Conservation (phyloP, 768 basidiomycete genomes). For the Termitomyces sp. region DNA sequence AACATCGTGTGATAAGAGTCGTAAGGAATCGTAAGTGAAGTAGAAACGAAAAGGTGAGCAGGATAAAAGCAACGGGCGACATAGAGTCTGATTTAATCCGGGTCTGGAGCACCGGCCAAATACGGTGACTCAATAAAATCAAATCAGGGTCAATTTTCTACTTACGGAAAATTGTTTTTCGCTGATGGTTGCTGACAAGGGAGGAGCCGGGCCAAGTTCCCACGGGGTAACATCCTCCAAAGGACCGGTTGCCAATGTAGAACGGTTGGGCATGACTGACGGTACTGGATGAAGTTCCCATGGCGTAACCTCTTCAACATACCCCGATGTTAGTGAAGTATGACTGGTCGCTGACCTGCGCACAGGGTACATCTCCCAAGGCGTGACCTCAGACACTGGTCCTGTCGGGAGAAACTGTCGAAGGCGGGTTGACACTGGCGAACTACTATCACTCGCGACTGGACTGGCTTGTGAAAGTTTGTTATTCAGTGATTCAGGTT, state of each 20-base stretch:
- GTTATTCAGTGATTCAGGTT: constrained; percentile 13
- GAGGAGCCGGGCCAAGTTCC: constrained; percentile 23
- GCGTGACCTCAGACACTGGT: constrained; percentile 21
- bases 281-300: constrained; percentile 26
- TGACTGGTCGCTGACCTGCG: constrained; percentile 12
- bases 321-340: constrained; percentile 18
- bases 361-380: constrained; percentile 23
- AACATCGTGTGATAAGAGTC: constrained; percentile 12
- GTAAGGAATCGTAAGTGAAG: constrained; percentile 2
- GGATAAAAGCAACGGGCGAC: constrained; percentile 3
- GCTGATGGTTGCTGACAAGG: constrained; percentile 1
- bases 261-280: constrained; percentile 12
- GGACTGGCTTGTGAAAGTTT: constrained; percentile 1
- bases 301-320: constrained; percentile 24
- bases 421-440: constrained; percentile 9
- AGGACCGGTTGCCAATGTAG: constrained; percentile 20
- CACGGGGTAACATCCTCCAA: constrained; percentile 25
- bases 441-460: constrained; percentile 4
- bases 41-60: background rate
- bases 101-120: constrained; percentile 7
- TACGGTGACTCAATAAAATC: constrained; percentile 8
- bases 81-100: constrained; percentile 2
- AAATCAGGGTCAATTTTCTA: constrained; percentile 8
- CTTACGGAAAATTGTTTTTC: constrained; percentile 18
- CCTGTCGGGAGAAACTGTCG: constrained; percentile 14